phyloP scores from a whole-genome alignment of 805 yeast species.

The Candida hispaniensis region DNA sequence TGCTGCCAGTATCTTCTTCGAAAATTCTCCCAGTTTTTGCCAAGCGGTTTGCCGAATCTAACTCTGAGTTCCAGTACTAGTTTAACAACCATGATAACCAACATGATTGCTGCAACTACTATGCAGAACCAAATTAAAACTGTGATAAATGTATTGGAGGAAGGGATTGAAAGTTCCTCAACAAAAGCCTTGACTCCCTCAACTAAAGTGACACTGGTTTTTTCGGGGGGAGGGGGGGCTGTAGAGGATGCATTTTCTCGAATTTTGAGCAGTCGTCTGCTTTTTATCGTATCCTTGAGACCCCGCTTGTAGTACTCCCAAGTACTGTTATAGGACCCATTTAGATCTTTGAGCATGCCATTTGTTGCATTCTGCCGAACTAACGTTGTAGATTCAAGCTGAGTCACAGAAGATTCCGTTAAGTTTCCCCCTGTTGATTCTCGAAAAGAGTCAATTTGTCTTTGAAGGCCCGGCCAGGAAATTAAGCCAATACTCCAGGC shows the following conservation, averaged over 20 bases:
- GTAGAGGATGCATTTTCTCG: conserved; percentile 18
- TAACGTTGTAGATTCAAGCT: conserved; percentile 18
- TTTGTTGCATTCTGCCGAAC: conserved; percentile 17
- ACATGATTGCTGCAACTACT: conserved; percentile 22
- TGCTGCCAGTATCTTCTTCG: conserved; percentile 23
- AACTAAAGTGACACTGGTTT: conserved; percentile 17
- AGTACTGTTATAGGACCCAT: too few species aligned
- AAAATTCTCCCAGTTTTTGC: conserved; percentile 19
- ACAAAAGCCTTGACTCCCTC: conserved; percentile 27
- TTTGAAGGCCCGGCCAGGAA: conserved; percentile 26
- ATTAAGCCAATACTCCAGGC: conserved; percentile 29
- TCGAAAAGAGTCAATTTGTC: conserved; percentile 25
- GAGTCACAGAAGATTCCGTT: conserved; percentile 16
- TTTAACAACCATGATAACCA: conserved; percentile 23
- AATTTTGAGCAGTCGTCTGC: conserved; percentile 3
- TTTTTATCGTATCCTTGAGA: too few species aligned
- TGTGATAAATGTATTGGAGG: conserved; percentile 28
- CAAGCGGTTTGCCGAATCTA: conserved; percentile 7
- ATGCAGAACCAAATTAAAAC: conserved; percentile 28
- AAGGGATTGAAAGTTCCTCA: conserved; percentile 26
- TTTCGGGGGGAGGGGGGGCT: conserved; percentile 17
- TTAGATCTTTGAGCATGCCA: too few species aligned
- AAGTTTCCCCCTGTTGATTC: conserved; percentile 27
- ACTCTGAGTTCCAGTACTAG: conserved; percentile 22
- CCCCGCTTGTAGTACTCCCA: too few species aligned